phyloP scores from a whole-genome alignment of 106 monocot species.

The Allium fistulosum region DNA sequence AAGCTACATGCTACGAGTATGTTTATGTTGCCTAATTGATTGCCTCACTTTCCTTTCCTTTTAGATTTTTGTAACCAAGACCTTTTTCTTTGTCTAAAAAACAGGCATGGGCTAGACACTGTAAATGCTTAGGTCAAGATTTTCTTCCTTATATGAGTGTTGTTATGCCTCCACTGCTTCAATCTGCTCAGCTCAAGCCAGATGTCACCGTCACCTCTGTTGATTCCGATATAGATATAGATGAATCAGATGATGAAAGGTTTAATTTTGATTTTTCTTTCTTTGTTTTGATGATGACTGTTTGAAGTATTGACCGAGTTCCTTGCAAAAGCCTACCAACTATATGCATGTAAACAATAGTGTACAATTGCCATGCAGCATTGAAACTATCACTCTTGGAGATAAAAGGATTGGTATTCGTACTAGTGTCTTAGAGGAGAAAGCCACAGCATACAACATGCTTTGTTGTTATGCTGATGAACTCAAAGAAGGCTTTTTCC shows the following conservation, averaged over 20 bases:
- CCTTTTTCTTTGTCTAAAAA: background rate
- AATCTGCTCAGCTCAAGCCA: conserved; percentile 97
- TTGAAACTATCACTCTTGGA: conserved; percentile 87
- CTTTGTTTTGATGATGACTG: background rate
- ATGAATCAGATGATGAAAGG: conserved; percentile 95
- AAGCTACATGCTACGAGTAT: conserved; percentile 94
- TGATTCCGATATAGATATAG: conserved; percentile 81
- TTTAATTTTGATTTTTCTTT: conserved; percentile 8
- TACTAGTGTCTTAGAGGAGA: conserved; percentile 93
- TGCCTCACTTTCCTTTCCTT: background rate
- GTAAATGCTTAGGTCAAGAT: conserved; percentile 97
- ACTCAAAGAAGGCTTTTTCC: conserved; percentile 93
- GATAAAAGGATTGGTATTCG: conserved; percentile 91
- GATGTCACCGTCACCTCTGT: conserved; percentile 91
- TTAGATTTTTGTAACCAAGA: background rate
- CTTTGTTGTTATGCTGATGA: conserved; percentile 97
- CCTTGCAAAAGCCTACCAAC: background rate
- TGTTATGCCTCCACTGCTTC: conserved; percentile 94
- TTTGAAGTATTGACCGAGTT: background rate
- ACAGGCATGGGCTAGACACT: conserved; percentile 96
- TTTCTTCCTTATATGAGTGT: conserved; percentile 99
- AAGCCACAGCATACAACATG: conserved; percentile 98
- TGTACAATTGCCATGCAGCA: conserved; percentile 28
- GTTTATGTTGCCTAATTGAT: background rate
- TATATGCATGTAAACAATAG: background rate